phyloP scores from a whole-genome alignment of 768 basidiomycete genomes.

The Phaffia australis region DNA sequence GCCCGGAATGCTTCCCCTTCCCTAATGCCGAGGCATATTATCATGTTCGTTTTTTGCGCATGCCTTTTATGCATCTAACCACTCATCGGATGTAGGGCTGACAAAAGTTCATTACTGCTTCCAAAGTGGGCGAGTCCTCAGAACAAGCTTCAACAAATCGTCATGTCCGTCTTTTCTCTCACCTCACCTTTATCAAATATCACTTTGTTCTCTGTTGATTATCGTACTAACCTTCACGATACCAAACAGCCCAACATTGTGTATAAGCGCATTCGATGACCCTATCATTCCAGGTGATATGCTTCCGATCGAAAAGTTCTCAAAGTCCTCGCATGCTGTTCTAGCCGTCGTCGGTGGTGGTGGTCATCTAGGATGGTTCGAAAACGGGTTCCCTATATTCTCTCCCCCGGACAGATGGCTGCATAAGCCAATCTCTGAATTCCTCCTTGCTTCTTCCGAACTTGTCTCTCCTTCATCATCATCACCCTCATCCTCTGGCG shows the following conservation, averaged over 20 bases:
- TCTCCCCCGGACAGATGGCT: slow-evolving; percentile 14
- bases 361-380: slow-evolving; percentile 35
- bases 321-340: slow-evolving; percentile 33
- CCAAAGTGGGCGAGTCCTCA: slow-evolving; percentile 34
- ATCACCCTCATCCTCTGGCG: neutral
- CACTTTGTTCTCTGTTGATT: neutral
- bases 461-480: neutral
- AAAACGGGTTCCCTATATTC: slow-evolving; percentile 18
- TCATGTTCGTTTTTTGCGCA: neutral
- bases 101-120: too few species aligned
- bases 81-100: too few species aligned
- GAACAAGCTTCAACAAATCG: slow-evolving; percentile 30
- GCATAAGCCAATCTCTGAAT: slow-evolving; percentile 19
- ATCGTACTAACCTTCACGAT: neutral
- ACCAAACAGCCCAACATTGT: slow-evolving; percentile 32
- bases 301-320: slow-evolving; percentile 33
- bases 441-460: neutral
- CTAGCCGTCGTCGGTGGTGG: slow-evolving; percentile 35
- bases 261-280: slow-evolving; percentile 39
- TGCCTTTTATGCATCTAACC: too few species aligned
- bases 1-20: slow-evolving; percentile 33
- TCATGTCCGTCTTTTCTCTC: slow-evolving; percentile 28
- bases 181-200: neutral
- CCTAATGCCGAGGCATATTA: slow-evolving; percentile 35
- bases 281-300: slow-evolving; percentile 36